phyloP scores from a whole-genome alignment of 2,329 filamentous ascomycete species.

The Fusarium sp. region DNA sequence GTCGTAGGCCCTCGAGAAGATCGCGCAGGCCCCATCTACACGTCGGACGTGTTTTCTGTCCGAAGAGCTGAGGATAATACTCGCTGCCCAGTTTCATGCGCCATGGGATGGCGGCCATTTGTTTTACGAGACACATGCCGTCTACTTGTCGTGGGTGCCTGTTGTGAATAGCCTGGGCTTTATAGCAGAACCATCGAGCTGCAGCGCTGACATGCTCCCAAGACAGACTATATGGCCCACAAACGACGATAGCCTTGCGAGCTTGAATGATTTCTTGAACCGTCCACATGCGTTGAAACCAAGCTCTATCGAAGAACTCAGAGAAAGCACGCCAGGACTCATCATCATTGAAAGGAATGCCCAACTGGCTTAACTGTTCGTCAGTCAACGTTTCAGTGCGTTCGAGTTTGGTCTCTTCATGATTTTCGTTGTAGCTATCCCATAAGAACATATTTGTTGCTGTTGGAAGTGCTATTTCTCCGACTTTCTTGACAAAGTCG shows the following conservation, averaged over 20 bases:
- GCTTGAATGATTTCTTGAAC: constrained; percentile 39
- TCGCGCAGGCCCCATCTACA: constrained; percentile 24
- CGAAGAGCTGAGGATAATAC: not conserved
- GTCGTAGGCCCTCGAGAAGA: constrained; percentile 23
- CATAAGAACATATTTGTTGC: constrained; percentile 27
- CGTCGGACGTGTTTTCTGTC: constrained; percentile 7
- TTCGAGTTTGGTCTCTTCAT: constrained; percentile 19
- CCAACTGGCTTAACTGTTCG: constrained; percentile 14
- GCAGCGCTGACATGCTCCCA: constrained; percentile 31
- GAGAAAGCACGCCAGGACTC: constrained; percentile 17
- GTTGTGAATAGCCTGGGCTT: constrained; percentile 2
- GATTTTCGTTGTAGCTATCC: constrained; percentile 11
- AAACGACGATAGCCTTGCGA: constrained; percentile 29
- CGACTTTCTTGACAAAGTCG: constrained; percentile 19
- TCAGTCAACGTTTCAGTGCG: constrained; percentile 2
- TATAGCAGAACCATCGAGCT: constrained; percentile 30
- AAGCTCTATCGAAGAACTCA: constrained; percentile 28
- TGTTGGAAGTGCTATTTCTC: constrained; percentile 24
- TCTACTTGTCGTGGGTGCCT: constrained; percentile 2
- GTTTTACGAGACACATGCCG: constrained; percentile 11
- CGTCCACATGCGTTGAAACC: constrained; percentile 38
- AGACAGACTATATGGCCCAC: constrained; percentile 9
- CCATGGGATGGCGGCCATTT: constrained; percentile 30
- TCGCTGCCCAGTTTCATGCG: constrained; percentile 13
- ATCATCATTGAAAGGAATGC: constrained; percentile 25